These are phyloP conservation scores for Leishmania tarentolae DNA, from an alignment of 208 protist species.

Conservation along the genomic window DNA sequence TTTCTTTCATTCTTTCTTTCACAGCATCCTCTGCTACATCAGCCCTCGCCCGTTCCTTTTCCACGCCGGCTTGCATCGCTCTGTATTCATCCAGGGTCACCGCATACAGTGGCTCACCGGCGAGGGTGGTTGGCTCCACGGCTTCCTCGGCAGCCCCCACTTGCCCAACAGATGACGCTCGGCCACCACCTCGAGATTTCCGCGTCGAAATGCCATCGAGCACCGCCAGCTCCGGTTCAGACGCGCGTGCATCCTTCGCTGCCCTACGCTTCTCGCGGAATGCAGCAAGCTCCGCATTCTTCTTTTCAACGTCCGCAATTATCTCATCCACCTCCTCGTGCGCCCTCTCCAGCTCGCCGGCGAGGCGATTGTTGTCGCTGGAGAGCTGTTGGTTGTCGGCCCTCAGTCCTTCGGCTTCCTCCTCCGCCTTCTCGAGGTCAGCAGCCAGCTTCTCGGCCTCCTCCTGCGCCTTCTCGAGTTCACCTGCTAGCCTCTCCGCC, in stretches of 20 bases:
- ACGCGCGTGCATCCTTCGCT: background rate
- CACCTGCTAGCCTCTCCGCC: background rate
- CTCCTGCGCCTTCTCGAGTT: background rate
- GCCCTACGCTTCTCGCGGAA: background rate
- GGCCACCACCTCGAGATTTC: too few relatives aligned
- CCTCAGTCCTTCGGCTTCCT: background rate
- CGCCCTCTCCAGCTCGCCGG: background rate
- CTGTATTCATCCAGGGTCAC: conserved; percentile 51
- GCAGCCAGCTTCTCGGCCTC: background rate
- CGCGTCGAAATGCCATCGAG: background rate
- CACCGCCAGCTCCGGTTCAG: background rate
- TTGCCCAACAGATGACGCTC: background rate
- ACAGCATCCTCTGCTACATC: background rate
- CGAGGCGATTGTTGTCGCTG: background rate
- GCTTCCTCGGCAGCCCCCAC: background rate
- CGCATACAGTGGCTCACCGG: conserved; percentile 41
- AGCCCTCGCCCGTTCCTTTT: background rate
- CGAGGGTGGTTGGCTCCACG: conserved; percentile 4
- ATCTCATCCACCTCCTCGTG: background rate
- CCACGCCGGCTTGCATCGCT: background rate
- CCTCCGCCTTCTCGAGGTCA: background rate
- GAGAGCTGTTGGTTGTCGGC: background rate
- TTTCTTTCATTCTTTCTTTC: background rate
- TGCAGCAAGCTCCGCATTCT: background rate
- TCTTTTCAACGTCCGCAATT: background rate